Base-by-base conservation (phyloP, 2,329 filamentous ascomycete species). In the Epicoccum sorghinum region DNA sequence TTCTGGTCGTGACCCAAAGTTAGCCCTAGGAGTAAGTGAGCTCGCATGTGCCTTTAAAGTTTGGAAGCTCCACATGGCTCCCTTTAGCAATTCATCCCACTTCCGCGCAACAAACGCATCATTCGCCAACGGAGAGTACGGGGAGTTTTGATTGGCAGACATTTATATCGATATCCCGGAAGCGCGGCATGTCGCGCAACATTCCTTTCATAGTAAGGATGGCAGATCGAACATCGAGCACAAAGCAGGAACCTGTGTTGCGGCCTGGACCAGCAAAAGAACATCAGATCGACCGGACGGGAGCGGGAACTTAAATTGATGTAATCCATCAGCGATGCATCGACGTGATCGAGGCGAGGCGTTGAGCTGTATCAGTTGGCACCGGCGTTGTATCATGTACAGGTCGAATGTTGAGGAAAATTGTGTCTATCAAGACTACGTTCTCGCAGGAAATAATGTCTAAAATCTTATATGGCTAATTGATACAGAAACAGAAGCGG, bases 21-120 rank as follows among this genome's bases (percentile, higher is more conserved):
- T 47, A 50, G 52, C n/a, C 3, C 27, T 14, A 13, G n/a, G n/a
- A 10, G 40, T 7, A 25, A n/a, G 5, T 13, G 35, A 23, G 23
- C 8, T n/a, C 13, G 33, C 4, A 44, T 33, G 42, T 25, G 12
- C 35, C 45, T 36, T 13, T 52, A 59, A 14, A 37, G 41, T 57
- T 57, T 44, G 32, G 9, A 12, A 7, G 43, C 30, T 35, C 14
- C 38, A 48, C 40, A 42, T 45, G 18, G 47, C 30, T 49, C 37
- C 44, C 32, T 7, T 37, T 57, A 48, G 56, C 47, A n/a, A 40
- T 35, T 22, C 32, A 25, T 45, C 36, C 49, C 56, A 52, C 47
- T 56, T 54, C 56, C 52, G 50, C 50, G 45, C 30, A 29, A 33
- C 25, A 13, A 14, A 14, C 9, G 8, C 12, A 32, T 47, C 35